A percentile compares a stretch with the other conserved stretches of the same genome.
Evolutionary conservation across 129 eudicot species (phyloP).

Genomic region (Tagetes patula): DNA sequence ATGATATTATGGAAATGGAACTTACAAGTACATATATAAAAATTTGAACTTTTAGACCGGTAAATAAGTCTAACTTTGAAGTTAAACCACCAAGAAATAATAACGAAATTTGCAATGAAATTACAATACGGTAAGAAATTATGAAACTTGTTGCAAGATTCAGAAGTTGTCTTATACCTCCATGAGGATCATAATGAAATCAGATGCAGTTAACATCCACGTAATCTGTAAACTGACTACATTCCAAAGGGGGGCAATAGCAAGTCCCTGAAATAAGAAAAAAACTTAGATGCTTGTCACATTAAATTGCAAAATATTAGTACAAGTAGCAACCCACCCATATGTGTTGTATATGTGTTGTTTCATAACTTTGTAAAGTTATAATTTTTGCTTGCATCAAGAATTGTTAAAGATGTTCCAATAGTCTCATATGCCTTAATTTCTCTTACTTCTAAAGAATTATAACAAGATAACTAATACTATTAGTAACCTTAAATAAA

Average conservation of each 20-base stretch:
- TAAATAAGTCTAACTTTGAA: background rate
- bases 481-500: background rate
- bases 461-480: background rate
- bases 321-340: background rate
- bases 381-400: background rate
- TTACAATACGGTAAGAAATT: background rate
- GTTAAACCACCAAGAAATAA: background rate
- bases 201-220: slow-evolving; percentile 73
- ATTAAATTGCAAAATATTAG: background rate
- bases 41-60: background rate
- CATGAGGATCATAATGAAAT: slow-evolving; percentile 59
- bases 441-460: background rate
- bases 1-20: background rate
- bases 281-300: background rate
- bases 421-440: background rate
- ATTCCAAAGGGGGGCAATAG: slow-evolving; percentile 69
- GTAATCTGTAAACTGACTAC: slow-evolving; percentile 43
- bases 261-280: slow-evolving; percentile 46
- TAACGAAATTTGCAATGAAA: background rate
- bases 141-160: background rate
- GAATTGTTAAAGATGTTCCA: background rate
- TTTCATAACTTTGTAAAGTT: background rate
- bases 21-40: background rate
- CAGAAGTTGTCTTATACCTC: slow-evolving; percentile 43
- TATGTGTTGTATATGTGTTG: background rate